These are phyloP conservation scores for Thymus mandschuricus DNA, from an alignment of 257 asterid genomes.

Conservation along the genomic window DNA sequence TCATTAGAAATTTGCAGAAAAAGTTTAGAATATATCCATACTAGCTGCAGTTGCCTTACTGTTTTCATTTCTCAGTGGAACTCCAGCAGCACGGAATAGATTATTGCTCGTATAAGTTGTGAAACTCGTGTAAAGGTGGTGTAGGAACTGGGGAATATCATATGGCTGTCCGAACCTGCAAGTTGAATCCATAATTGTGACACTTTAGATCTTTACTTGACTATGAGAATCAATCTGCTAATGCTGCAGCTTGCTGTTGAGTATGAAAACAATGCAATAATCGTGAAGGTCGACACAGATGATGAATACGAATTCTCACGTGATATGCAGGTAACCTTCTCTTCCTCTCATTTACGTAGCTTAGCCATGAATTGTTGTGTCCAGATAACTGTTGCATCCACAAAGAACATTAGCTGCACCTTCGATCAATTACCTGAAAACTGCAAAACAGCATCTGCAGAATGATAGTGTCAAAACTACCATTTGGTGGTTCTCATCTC, in stretches of 20 bases:
- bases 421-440: not conserved
- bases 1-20: not conserved
- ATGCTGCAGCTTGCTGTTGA: constrained; percentile 92
- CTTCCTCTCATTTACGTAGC: constrained; percentile 1
- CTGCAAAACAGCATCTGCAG: not conserved
- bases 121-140: constrained; percentile 4
- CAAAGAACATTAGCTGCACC: no score
- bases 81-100: not conserved
- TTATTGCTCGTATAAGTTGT: not conserved
- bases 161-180: constrained; percentile 10
- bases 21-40: not conserved
- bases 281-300: constrained; percentile 95
- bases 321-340: constrained; percentile 78
- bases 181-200: not conserved
- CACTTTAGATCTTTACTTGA: constrained; percentile 16
- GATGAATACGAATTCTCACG: constrained; percentile 91
- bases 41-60: constrained; percentile 5
- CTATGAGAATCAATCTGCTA: constrained; percentile 18
- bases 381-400: no score
- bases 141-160: not conserved
- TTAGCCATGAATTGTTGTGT: not conserved
- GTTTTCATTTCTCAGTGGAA: not conserved
- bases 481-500: not conserved
- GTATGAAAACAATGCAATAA: constrained; percentile 74
- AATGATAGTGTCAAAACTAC: not conserved